Conservation (phyloP, 2,329 filamentous ascomycete species). For the Bretziella fagacearum region DNA sequence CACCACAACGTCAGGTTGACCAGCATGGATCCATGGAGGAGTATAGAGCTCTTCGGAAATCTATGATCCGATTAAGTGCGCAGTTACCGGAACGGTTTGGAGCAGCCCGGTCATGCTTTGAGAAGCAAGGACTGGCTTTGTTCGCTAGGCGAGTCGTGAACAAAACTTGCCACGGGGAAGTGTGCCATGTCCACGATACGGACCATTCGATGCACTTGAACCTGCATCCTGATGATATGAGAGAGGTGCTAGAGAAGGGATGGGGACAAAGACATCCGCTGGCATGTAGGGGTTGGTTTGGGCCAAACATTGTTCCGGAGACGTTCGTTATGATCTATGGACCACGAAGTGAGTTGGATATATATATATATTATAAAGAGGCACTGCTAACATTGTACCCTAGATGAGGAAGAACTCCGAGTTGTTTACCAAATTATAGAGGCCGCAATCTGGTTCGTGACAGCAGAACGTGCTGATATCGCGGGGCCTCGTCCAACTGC, state of each 20-base stretch:
- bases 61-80: constrained; percentile 34
- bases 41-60: constrained; percentile 36
- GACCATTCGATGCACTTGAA: constrained; percentile 67
- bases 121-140: constrained; percentile 64
- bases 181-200: constrained; percentile 62
- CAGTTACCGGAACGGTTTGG: constrained; percentile 32
- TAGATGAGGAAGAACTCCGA: constrained; percentile 47
- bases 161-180: constrained; percentile 60
- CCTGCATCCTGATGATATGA: constrained; percentile 62
- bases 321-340: constrained; percentile 75
- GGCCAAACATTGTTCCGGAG: constrained; percentile 47
- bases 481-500: too few relatives aligned
- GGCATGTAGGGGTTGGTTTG: constrained; percentile 46
- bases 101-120: constrained; percentile 57
- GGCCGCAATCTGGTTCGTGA: constrained; percentile 54
- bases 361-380: neutral
- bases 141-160: constrained; percentile 52
- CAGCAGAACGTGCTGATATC: constrained; percentile 24
- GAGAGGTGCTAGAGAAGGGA: constrained; percentile 51
- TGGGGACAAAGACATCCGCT: constrained; percentile 62
- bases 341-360: constrained; percentile 35
- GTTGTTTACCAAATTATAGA: constrained; percentile 52
- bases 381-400: neutral
- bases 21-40: constrained; percentile 41
- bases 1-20: constrained; percentile 62